phyloP scores from a whole-genome alignment of 805 yeast genomes.

The Debaryomyces castellii region DNA sequence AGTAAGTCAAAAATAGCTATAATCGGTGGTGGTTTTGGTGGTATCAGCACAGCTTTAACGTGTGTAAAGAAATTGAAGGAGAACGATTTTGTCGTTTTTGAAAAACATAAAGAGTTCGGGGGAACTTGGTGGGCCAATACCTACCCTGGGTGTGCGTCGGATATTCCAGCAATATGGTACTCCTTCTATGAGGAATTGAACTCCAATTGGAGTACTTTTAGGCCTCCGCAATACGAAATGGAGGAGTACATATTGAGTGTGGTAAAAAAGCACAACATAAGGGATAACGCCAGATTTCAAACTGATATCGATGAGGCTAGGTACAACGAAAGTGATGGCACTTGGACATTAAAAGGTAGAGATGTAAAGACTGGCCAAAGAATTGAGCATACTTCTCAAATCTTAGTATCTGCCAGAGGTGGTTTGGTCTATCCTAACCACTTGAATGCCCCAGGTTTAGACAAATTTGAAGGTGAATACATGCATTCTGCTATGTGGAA shows the following conservation, averaged over 20 bases:
- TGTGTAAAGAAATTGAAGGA: slow-evolving; percentile 24
- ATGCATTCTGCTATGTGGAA: slow-evolving; percentile 44
- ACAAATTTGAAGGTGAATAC: slow-evolving; percentile 33
- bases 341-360: slow-evolving; percentile 29
- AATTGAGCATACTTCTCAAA: slow-evolving; percentile 26
- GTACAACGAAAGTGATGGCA: slow-evolving; percentile 22
- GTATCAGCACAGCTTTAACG: slow-evolving; percentile 32
- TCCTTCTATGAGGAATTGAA: slow-evolving; percentile 33
- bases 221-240: slow-evolving; percentile 44
- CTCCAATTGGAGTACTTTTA: slow-evolving; percentile 33
- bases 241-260: slow-evolving; percentile 39
- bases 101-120: slow-evolving; percentile 39
- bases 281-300: slow-evolving; percentile 19
- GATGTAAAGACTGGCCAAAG: slow-evolving; percentile 29
- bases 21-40: slow-evolving; percentile 43
- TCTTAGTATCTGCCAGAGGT: slow-evolving; percentile 30
- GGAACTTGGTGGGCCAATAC: slow-evolving; percentile 48
- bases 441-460: slow-evolving; percentile 29
- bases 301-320: slow-evolving; percentile 18
- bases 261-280: slow-evolving; percentile 26
- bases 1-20: slow-evolving; percentile 31
- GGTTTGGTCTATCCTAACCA: slow-evolving; percentile 38
- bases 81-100: slow-evolving; percentile 34
- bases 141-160: slow-evolving; percentile 46
- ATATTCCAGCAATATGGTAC: slow-evolving; percentile 44